phyloP scores from a whole-genome alignment of 805 yeast species.

The Pichia eremophila region DNA sequence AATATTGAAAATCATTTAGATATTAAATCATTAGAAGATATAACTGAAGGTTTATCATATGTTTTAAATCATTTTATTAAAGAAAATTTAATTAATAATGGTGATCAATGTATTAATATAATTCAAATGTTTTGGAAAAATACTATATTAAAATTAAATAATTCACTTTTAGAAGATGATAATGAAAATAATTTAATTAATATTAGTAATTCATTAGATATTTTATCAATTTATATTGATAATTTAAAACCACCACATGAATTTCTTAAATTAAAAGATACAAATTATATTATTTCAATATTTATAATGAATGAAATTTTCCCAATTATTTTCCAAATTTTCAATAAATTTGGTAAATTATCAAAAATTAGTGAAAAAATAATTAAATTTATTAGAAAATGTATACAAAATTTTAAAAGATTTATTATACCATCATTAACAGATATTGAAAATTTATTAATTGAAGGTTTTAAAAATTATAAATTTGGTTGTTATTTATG shows the following conservation, averaged over 20 bases:
- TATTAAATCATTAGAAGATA: conserved; percentile 60
- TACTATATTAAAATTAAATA: conserved; percentile 40
- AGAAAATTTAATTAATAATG: conserved; percentile 28
- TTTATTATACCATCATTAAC: conserved; percentile 52
- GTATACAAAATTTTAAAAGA: conserved; percentile 53
- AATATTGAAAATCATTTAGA: conserved; percentile 48
- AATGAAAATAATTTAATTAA: conserved; percentile 26
- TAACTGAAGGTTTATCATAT: conserved; percentile 84
- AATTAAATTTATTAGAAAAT: conserved; percentile 55
- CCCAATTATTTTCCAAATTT: conserved; percentile 44
- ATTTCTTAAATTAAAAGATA: conserved; percentile 3
- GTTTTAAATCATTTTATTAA: conserved; percentile 43
- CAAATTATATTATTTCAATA: conserved; percentile 29
- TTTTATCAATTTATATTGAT: conserved; percentile 50
- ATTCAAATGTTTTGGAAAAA: conserved; percentile 60
- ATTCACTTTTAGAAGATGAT: conserved; percentile 2
- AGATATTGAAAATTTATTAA: conserved; percentile 56
- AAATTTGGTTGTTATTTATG: conserved; percentile 78
- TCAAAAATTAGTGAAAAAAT: conserved; percentile 64
- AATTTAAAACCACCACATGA: conserved; percentile 45
- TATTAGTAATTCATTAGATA: conserved; percentile 68
- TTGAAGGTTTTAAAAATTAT: conserved; percentile 58
- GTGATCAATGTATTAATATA: conserved; percentile 35
- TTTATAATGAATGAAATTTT: conserved; percentile 45
- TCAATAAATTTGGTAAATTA: conserved; percentile 48